Conservation (phyloP, 169 alveolate genomes). For the Eimeria necatrix region DNA sequence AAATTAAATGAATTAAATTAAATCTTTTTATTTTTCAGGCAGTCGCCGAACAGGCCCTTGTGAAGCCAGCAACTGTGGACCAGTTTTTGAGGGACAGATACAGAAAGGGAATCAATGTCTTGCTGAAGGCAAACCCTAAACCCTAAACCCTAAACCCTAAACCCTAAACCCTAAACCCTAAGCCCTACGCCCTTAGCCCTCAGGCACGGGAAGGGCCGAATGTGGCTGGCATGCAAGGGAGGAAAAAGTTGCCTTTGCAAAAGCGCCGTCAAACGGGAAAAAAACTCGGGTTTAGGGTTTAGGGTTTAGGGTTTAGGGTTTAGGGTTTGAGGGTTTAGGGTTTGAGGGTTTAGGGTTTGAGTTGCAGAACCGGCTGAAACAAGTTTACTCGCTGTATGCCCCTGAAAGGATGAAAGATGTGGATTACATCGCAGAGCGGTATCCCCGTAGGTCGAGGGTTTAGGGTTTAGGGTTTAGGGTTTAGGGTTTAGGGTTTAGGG, state of each 20-base stretch:
- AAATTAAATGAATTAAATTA: not conserved
- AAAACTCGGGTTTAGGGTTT: not conserved
- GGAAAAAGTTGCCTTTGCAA: too few relatives aligned
- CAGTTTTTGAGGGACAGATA: conserved; percentile 53
- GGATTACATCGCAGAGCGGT: not conserved
- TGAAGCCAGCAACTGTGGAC: conserved; percentile 45
- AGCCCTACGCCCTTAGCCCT: too few relatives aligned
- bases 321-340: too few relatives aligned
- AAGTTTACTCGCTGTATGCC: conserved; percentile 21
- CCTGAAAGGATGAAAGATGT: conserved; percentile 51
- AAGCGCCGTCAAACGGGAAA: too few relatives aligned
- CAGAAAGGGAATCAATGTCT: conserved; percentile 47
- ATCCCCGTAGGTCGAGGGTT: not conserved
- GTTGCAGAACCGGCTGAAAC: conserved; percentile 43
- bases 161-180: too few relatives aligned
- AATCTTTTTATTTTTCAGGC: not conserved
- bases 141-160: too few relatives aligned
- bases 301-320: not conserved
- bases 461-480: conserved; percentile 26
- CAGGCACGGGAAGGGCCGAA: too few relatives aligned
- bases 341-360: not conserved
- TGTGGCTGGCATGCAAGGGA: too few relatives aligned
- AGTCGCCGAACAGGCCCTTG: conserved; percentile 70
- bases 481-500: not conserved
- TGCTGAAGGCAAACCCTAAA: conserved; percentile 38